Conservation (phyloP, 2,329 filamentous ascomycete genomes). For the Harringtonia lauricola region DNA sequence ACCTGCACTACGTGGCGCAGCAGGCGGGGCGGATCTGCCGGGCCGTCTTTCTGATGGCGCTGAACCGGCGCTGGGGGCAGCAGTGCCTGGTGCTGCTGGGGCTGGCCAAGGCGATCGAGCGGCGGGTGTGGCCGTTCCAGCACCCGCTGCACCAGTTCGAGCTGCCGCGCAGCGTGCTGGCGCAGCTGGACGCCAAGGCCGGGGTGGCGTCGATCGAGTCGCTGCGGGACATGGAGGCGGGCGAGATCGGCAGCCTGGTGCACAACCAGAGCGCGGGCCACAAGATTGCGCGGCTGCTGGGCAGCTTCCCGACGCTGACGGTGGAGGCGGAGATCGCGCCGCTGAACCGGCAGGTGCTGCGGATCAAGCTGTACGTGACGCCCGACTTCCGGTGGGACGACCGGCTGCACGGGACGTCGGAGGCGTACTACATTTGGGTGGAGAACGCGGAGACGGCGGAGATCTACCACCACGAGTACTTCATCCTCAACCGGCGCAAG, state of each 20-base stretch:
- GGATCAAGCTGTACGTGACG: slow-evolving; percentile 77
- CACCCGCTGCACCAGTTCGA: slow-evolving; percentile 96
- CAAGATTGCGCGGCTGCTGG: slow-evolving; percentile 68
- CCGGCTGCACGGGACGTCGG: slow-evolving; percentile 81
- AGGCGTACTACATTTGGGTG: slow-evolving; percentile 98
- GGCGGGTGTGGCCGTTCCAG: slow-evolving; percentile 87
- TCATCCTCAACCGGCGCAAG: slow-evolving; percentile 83
- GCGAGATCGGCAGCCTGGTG: slow-evolving; percentile 82
- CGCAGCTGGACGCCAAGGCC: slow-evolving; percentile 61
- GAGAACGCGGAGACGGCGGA: slow-evolving; percentile 96
- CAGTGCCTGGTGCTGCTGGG: slow-evolving; percentile 87
- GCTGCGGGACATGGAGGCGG: slow-evolving; percentile 83
- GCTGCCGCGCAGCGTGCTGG: slow-evolving; percentile 69
- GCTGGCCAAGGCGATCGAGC: slow-evolving; percentile 94
- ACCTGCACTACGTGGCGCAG: slow-evolving; percentile 89
- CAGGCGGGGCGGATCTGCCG: slow-evolving; percentile 91
- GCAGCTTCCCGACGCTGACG: slow-evolving; percentile 84
- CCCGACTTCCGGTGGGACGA: slow-evolving; percentile 96
- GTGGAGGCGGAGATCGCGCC: slow-evolving; percentile 93
- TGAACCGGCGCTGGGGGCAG: slow-evolving; percentile 91
- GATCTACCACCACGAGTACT: slow-evolving; percentile 96
- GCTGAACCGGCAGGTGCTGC: slow-evolving; percentile 83
- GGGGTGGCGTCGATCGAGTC: slow-evolving; percentile 56
- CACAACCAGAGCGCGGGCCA: slow-evolving; percentile 83
- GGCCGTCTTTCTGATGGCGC: slow-evolving; percentile 91